Evolutionary conservation across 2,329 filamentous ascomycete genomes (phyloP).

Genomic region (Fusarium setosum): DNA sequence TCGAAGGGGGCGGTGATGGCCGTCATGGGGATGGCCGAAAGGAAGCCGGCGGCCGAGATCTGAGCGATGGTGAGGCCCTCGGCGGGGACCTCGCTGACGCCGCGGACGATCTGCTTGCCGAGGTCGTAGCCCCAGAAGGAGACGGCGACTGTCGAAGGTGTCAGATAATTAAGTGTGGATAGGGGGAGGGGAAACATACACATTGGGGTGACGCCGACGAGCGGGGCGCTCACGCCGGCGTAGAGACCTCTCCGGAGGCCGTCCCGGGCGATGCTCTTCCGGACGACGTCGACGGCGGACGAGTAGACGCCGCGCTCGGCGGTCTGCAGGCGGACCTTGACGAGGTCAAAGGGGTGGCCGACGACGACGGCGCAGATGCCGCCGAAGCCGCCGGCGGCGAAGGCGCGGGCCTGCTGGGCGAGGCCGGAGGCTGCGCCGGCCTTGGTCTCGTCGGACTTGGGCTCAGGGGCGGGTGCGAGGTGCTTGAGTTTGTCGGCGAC

Average conservation of each 20-base stretch:
- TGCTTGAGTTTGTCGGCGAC: slow-evolving; percentile 59
- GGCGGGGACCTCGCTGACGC: slow-evolving; percentile 71
- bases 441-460: slow-evolving; percentile 54
- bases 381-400: slow-evolving; percentile 91
- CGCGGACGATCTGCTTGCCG: slow-evolving; percentile 87
- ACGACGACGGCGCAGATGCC: slow-evolving; percentile 94
- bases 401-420: slow-evolving; percentile 75
- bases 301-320: slow-evolving; percentile 93
- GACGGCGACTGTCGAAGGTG: slow-evolving; percentile 67
- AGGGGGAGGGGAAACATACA: slow-evolving; percentile 71
- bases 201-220: slow-evolving; percentile 98
- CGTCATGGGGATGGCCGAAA: slow-evolving; percentile 98
- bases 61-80: slow-evolving; percentile 86
- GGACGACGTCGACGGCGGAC: slow-evolving; percentile 90
- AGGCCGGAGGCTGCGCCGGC: slow-evolving; percentile 50
- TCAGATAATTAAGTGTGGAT: slow-evolving; percentile 1
- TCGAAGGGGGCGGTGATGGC: slow-evolving; percentile 99
- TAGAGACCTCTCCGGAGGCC: slow-evolving; percentile 86
- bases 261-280: slow-evolving; percentile 88
- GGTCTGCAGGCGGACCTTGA: slow-evolving; percentile 97
- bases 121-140: slow-evolving; percentile 92
- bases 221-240: slow-evolving; percentile 93
- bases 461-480: slow-evolving; percentile 56
- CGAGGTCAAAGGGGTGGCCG: slow-evolving; percentile 95
- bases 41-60: slow-evolving; percentile 92